These are phyloP conservation scores for Asterionellopsis glacialis DNA, from an alignment of 108 stramenopile species.

Conservation along the genomic window DNA sequence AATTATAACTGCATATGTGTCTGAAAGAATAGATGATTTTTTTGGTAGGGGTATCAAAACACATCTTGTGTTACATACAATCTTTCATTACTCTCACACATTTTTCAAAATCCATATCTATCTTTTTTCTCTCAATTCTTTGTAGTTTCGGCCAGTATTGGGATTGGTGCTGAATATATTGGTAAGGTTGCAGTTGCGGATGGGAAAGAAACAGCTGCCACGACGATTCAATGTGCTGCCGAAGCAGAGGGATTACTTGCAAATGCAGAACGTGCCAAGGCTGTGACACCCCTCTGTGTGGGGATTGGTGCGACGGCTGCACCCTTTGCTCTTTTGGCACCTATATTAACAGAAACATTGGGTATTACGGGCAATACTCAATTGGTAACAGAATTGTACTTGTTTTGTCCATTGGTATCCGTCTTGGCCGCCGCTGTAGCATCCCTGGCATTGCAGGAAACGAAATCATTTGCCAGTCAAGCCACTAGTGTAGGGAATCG, in stretches of 20 bases:
- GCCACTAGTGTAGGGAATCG: conserved; percentile 85
- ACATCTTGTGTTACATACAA: background rate
- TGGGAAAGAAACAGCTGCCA: conserved; percentile 86
- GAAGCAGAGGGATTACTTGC: conserved; percentile 85
- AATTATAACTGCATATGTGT: conserved; percentile 29
- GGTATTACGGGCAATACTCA: conserved; percentile 19
- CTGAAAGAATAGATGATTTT: background rate
- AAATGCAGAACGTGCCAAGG: conserved; percentile 84
- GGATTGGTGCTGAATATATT: conserved; percentile 84
- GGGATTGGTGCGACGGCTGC: conserved; percentile 82
- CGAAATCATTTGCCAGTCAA: conserved; percentile 31
- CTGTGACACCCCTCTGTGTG: conserved; percentile 85
- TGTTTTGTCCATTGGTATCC: conserved; percentile 68
- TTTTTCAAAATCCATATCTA: too few relatives aligned
- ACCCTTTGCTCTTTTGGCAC: conserved; percentile 66
- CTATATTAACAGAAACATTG: conserved; percentile 54
- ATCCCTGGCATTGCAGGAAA: conserved; percentile 69
- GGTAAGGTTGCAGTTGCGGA: conserved; percentile 86
- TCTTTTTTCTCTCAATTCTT: too few relatives aligned
- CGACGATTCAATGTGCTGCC: conserved; percentile 82
- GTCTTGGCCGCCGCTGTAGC: conserved; percentile 69
- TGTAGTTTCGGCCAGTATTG: conserved; percentile 72
- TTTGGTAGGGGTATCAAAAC: background rate
- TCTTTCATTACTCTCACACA: too few relatives aligned
- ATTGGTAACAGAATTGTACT: conserved; percentile 61